These are phyloP conservation scores for Phaeosphaeria sp. DNA, from an alignment of 2,329 filamentous ascomycete species.

Conservation along the genomic window DNA sequence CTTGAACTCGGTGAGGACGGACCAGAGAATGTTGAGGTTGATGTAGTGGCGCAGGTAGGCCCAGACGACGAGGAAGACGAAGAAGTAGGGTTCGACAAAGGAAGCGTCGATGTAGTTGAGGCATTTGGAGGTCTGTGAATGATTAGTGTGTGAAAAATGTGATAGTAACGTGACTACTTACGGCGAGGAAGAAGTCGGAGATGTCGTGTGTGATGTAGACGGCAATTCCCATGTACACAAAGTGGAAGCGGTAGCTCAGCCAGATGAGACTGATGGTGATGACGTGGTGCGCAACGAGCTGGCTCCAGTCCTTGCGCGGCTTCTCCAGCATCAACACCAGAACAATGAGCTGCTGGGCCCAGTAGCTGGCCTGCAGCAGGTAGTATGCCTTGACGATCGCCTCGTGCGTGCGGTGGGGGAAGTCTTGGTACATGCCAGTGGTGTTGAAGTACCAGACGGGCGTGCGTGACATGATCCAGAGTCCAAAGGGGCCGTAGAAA, in stretches of 20 bases:
- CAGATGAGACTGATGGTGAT: conserved; percentile 85
- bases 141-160: background rate
- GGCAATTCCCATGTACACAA: conserved; percentile 91
- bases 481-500: conserved; percentile 79
- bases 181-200: conserved; percentile 92
- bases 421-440: conserved; percentile 84
- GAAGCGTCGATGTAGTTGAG: conserved; percentile 87
- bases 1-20: conserved; percentile 76
- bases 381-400: conserved; percentile 94
- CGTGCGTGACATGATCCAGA: conserved; percentile 91
- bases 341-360: conserved; percentile 93
- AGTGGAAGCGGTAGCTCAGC: conserved; percentile 93
- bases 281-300: conserved; percentile 89
- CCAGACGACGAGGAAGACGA: conserved; percentile 82
- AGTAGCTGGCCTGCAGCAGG: conserved; percentile 91
- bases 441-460: conserved; percentile 97
- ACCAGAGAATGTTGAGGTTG: conserved; percentile 78
- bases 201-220: conserved; percentile 96
- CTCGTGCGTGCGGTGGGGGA: conserved; percentile 83
- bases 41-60: conserved; percentile 88
- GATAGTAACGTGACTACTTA: conserved; percentile 55
- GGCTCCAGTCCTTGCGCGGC: conserved; percentile 92
- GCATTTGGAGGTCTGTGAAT: conserved; percentile 78
- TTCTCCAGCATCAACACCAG: conserved; percentile 87
- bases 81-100: conserved; percentile 84